phyloP scores from a whole-genome alignment of 1,139 yeast species.

The Debaryomyces fabryi region DNA sequence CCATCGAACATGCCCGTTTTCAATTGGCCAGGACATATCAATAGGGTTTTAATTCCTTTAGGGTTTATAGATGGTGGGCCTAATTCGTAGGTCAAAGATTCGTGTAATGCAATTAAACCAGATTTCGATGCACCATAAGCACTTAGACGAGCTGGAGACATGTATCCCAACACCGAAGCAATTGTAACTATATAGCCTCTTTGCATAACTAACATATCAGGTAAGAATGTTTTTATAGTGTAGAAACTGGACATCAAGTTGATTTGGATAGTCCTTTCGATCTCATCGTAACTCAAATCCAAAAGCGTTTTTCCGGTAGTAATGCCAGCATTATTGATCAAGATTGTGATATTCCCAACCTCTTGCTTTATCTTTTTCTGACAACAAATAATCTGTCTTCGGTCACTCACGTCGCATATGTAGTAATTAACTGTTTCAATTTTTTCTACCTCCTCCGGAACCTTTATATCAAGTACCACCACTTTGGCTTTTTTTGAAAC shows the following conservation, averaged over 20 bases:
- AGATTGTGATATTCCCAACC: conserved; percentile 63
- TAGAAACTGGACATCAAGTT: conserved; percentile 72
- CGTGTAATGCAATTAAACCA: conserved; percentile 82
- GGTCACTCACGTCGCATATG: conserved; percentile 68
- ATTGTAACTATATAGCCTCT: conserved; percentile 81
- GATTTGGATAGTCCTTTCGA: conserved; percentile 62
- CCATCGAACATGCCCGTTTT: conserved; percentile 71
- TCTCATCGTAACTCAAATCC: conserved; percentile 56
- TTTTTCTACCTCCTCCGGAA: conserved; percentile 38
- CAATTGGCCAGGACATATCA: conserved; percentile 87
- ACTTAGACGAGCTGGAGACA: conserved; percentile 79
- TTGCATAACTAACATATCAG: conserved; percentile 61
- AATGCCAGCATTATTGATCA: conserved; percentile 85
- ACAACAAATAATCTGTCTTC: conserved; percentile 39
- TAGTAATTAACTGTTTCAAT: conserved; percentile 54
- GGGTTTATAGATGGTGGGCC: conserved; percentile 52
- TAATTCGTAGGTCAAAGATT: conserved; percentile 73
- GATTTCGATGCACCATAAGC: conserved; percentile 92
- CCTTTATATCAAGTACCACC: conserved; percentile 61
- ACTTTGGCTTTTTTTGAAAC: conserved; percentile 47
- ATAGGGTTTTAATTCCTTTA: conserved; percentile 66
- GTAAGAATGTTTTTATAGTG: conserved; percentile 69
- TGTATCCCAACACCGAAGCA: conserved; percentile 80
- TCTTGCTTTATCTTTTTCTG: conserved; percentile 43
- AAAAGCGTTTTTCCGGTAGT: conserved; percentile 59